Percentiles rank a stretch among this genome's conserved stretches.
Evolutionary conservation across 2,329 filamentous ascomycete genomes (phyloP).

Genomic region (Penicillium olsonii): DNA sequence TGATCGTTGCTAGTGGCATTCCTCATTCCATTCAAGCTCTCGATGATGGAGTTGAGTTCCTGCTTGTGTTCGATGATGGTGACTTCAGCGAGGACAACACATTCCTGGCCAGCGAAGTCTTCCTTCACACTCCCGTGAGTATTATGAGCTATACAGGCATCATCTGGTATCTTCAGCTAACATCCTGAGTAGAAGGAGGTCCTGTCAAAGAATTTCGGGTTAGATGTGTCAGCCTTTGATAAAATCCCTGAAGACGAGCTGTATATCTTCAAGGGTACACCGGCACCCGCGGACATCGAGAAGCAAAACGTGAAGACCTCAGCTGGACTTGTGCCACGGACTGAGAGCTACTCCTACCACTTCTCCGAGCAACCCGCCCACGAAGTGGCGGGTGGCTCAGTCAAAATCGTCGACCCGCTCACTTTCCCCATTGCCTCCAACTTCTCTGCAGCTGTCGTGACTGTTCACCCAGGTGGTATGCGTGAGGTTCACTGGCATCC

Average conservation of each 20-base stretch:
- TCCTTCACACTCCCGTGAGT: constrained; percentile 36
- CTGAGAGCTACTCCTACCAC: constrained; percentile 67
- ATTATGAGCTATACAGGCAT: background rate
- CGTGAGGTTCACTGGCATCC: constrained; percentile 85
- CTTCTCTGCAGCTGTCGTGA: constrained; percentile 70
- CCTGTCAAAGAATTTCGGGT: constrained; percentile 57
- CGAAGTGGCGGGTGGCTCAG: constrained; percentile 67
- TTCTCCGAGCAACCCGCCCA: constrained; percentile 70
- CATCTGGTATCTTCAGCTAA: background rate
- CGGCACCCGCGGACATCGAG: constrained; percentile 63
- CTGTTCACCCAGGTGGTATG: constrained; percentile 70
- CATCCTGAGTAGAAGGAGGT: constrained; percentile 42
- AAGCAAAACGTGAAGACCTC: constrained; percentile 62
- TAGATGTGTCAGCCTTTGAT: constrained; percentile 55
- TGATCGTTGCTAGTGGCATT: constrained; percentile 53
- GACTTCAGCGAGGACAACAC: constrained; percentile 71
- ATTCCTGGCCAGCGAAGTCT: constrained; percentile 69
- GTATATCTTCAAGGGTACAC: constrained; percentile 74
- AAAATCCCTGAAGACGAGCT: constrained; percentile 67
- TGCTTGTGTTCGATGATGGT: constrained; percentile 64
- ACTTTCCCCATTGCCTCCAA: constrained; percentile 75
- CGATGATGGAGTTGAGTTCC: constrained; percentile 65
- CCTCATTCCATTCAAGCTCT: constrained; percentile 77
- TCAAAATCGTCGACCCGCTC: constrained; percentile 73
- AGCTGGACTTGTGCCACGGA: constrained; percentile 66